These are phyloP conservation scores for Poa annua DNA, from an alignment of 176 grass and related monocot species.

Conservation along the genomic window DNA sequence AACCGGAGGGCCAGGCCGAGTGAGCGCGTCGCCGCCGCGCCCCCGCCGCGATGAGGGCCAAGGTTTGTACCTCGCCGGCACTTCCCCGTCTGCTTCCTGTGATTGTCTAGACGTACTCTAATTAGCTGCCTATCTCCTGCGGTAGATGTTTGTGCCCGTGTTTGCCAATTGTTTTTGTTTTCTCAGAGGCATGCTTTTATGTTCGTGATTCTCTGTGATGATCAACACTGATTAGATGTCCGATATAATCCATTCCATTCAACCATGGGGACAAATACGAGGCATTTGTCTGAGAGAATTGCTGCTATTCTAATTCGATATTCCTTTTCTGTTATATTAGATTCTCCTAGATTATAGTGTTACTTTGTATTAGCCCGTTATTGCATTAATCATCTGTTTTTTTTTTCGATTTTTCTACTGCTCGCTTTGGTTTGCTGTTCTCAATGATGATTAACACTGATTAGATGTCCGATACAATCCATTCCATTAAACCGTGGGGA, in stretches of 20 bases:
- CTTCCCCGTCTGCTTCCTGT: rapidly evolving
- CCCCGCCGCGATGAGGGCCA: slow-evolving; percentile 56
- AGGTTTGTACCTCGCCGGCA: slow-evolving; percentile 13
- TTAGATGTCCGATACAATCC: slow-evolving; percentile 44
- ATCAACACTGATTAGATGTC: slow-evolving; percentile 38
- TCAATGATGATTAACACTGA: slow-evolving; percentile 40
- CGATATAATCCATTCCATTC: slow-evolving; percentile 41
- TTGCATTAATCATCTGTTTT: not conserved
- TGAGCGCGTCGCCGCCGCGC: not conserved
- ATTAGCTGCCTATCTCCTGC: too few relatives aligned
- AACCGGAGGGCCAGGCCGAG: not conserved
- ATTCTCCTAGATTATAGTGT: not conserved
- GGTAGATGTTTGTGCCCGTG: not conserved
- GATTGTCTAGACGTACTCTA: not conserved
- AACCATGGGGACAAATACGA: slow-evolving; percentile 33
- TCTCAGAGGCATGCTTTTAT: not conserved
- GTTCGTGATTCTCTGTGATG: slow-evolving; percentile 37
- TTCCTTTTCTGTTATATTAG: not conserved
- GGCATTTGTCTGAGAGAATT: slow-evolving; percentile 40
- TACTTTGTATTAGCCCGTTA: not conserved
- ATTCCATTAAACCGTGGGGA: slow-evolving; percentile 35
- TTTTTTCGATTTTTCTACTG: not conserved
- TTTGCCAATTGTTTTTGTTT: not conserved
- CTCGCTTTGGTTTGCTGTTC: not conserved
- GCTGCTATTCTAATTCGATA: not conserved